phyloP scores from a whole-genome alignment of 345 rosid species.

The Bruguiera parviflora region DNA sequence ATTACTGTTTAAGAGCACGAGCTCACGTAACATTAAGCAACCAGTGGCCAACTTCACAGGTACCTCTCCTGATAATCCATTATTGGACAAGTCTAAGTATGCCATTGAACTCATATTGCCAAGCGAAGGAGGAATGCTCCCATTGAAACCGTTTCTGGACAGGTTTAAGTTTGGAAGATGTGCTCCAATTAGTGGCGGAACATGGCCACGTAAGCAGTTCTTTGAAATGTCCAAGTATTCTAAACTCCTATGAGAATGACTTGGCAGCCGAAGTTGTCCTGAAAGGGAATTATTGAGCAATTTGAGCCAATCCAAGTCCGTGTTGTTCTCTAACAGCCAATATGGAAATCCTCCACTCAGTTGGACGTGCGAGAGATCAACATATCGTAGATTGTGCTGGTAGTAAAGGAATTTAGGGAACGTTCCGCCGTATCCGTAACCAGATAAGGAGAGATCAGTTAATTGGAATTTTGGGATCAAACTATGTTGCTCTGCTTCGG shows the following conservation, averaged over 20 bases:
- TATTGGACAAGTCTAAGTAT: constrained; percentile 20
- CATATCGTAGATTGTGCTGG: constrained; percentile 1
- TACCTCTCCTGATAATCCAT: constrained; percentile 13
- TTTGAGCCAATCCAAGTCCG: neutral
- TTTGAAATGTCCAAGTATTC: neutral
- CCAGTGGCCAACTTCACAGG: neutral
- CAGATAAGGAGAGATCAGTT: neutral
- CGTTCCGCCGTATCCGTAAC: neutral
- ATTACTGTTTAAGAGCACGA: constrained; percentile 23
- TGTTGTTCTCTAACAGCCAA: constrained; percentile 36
- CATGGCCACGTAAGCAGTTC: neutral
- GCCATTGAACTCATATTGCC: neutral
- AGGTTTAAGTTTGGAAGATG: constrained; percentile 16
- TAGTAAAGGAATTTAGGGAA: constrained; percentile 16
- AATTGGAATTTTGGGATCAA: constrained; percentile 9
- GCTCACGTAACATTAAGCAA: neutral
- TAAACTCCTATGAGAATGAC: neutral
- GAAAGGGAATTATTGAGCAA: neutral
- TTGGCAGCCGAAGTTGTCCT: constrained; percentile 1
- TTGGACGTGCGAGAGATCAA: neutral
- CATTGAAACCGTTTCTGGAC: constrained; percentile 16
- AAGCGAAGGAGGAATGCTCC: constrained; percentile 21
- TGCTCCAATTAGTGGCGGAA: constrained; percentile 17
- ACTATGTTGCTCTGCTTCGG: neutral
- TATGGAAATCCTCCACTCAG: constrained; percentile 10